A percentile compares a stretch with the other conserved stretches of the same genome.
These are phyloP conservation scores for Penicillium sp. DNA, from an alignment of 2,329 filamentous ascomycete genomes.

Conservation along the genomic window DNA sequence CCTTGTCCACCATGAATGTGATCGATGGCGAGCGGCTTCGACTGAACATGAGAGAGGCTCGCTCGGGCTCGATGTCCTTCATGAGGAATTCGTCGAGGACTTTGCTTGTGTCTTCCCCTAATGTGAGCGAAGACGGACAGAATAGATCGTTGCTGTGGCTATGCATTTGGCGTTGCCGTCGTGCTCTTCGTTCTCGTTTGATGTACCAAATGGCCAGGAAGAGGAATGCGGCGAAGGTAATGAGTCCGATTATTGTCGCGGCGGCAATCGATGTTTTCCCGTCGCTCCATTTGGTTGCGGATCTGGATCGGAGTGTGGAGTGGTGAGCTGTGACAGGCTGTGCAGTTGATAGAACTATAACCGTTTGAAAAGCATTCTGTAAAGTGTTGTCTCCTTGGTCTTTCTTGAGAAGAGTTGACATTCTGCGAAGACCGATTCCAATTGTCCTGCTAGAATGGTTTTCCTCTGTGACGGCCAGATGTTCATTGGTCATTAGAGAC, in stretches of 20 bases:
- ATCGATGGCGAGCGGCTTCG: constrained; percentile 24
- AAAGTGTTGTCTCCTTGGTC: too few species aligned
- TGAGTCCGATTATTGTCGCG: constrained; percentile 19
- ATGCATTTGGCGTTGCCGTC: constrained; percentile 13
- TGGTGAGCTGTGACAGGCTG: neutral
- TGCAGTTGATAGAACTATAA: neutral
- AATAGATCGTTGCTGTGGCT: constrained; percentile 15
- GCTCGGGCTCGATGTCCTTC: constrained; percentile 17
- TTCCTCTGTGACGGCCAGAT: too few species aligned
- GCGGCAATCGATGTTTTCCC: constrained; percentile 26
- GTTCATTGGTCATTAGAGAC: too few species aligned
- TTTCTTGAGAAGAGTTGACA: too few species aligned
- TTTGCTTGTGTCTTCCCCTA: constrained; percentile 19
- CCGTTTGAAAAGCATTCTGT: too few species aligned
- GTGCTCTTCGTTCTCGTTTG: constrained; percentile 13
- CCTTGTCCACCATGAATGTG: constrained; percentile 15
- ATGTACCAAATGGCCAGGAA: constrained; percentile 22
- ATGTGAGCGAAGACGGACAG: constrained; percentile 13
- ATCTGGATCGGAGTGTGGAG: neutral
- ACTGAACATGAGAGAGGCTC: constrained; percentile 29
- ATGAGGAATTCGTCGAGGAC: constrained; percentile 15
- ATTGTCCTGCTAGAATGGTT: too few species aligned
- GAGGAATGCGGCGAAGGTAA: constrained; percentile 17
- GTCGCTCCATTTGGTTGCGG: constrained; percentile 12
- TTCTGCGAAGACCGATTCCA: too few species aligned